These are phyloP conservation scores for Papilionanthe hybrid DNA, from an alignment of 116 monocot species.

Conservation along the genomic window DNA sequence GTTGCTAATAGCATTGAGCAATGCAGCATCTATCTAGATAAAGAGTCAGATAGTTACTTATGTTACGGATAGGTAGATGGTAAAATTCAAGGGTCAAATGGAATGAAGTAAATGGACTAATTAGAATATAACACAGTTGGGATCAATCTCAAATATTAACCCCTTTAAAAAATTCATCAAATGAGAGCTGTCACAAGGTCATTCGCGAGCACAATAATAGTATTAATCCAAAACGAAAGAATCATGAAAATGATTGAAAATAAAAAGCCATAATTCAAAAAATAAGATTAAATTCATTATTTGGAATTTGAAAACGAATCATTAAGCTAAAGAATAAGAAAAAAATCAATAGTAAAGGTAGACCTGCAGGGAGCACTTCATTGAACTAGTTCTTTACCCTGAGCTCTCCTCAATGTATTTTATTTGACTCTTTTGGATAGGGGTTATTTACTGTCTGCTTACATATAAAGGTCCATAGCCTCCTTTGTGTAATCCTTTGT, in stretches of 20 bases:
- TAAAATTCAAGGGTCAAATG: background rate
- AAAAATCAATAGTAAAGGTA: no score
- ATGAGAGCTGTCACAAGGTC: background rate
- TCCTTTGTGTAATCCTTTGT: no score
- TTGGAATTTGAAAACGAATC: background rate
- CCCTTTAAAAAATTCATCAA: background rate
- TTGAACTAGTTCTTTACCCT: no score
- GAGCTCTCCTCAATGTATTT: no score
- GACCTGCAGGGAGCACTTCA: no score
- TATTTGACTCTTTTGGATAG: no score
- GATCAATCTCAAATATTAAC: background rate
- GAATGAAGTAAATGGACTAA: background rate
- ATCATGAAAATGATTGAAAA: background rate
- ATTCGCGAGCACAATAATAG: background rate
- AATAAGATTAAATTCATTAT: background rate
- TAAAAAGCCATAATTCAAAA: background rate
- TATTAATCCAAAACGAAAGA: background rate
- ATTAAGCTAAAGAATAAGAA: background rate
- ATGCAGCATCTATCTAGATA: conserved; percentile 65
- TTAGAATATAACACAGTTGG: background rate
- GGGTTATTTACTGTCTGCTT: no score
- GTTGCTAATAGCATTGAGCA: conserved; percentile 68
- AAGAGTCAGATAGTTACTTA: background rate
- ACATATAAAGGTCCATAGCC: no score
- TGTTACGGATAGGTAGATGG: background rate